Evolutionary conservation across 1,284 basidiomycete genomes (phyloP), one percentile per base, ranked within the genome.

Genomic region (Irpex sp.): DNA sequence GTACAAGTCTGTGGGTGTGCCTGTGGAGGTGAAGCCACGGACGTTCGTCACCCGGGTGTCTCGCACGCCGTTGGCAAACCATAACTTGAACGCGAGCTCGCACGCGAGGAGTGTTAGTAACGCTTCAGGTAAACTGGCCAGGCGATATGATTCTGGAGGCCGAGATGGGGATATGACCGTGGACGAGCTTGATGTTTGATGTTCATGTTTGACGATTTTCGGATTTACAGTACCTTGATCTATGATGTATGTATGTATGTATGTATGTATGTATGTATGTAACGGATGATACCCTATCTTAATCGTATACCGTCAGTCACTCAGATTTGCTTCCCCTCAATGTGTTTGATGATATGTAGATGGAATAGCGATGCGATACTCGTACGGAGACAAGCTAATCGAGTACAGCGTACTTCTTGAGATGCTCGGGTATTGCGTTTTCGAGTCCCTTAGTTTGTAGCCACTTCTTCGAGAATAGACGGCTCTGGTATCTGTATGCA

Each of bases 381-480:
- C 6, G 28, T 33, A 33, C 28, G 28, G 28, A 33, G 28, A 45
- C 28, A 1, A 35, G 14, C 67, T 76, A 92, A 64, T 90, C 87
- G 66, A 99, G 77, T 35, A 98, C 92, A 69, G 90, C 87, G 73
- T 99, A 99, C 74, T 96, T 93, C 77, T 88, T 89, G 66, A 99
- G 75, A 67, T 92, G 82, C 58, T 85, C 80, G 3, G 97, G 96
- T 69, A 99, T 93, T 21, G 90, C 88, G 45, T 82, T 78, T 61
- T 85, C 81, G 56, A 99, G 80, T 1, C 82, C 87, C 74, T 99
- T 99, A 57, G 83, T 80, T 73, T 90, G 80, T 60, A 99, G 78
- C 97, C 97, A 99, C 68, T 87, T 86, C 73, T 91, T 91, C n/a
- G 94, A 97, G 79, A 98, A 98, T 52, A 99, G 79, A 10, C 97